These are phyloP conservation scores for thale cress (Arabidopsis thaliana) DNA, from an alignment of 345 rosid genomes.

Conservation along the genomic window TAIR10.1 NC_003076.8:18796501-18797000, in stretches of 20 bases:
- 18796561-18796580: neutral
- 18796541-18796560: constrained; percentile 21
- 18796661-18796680: constrained; percentile 99
- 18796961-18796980: constrained; percentile 83
- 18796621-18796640: constrained; percentile 96
- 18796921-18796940: constrained; percentile 70
- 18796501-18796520: constrained; percentile 83
- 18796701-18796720: neutral
- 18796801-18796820: constrained; percentile 98
- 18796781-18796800: constrained; percentile 96
- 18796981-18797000: constrained; percentile 36
- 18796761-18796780: constrained; percentile 99
- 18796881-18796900: constrained; percentile 25
- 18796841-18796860: constrained; percentile 18
- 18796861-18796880: constrained; percentile 12
- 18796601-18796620: constrained; percentile 81
- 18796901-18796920: constrained; percentile 80
- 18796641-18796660: constrained; percentile 81
- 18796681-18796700: constrained; percentile 80
- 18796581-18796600: constrained; percentile 54
- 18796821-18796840: constrained; percentile 34
- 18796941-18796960: constrained; percentile 88
- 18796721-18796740: neutral
- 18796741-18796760: constrained; percentile 37
- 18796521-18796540: constrained; percentile 36